Conservation (phyloP, 176 grass and related monocot species). For the Cymbopogon citratus region DNA sequence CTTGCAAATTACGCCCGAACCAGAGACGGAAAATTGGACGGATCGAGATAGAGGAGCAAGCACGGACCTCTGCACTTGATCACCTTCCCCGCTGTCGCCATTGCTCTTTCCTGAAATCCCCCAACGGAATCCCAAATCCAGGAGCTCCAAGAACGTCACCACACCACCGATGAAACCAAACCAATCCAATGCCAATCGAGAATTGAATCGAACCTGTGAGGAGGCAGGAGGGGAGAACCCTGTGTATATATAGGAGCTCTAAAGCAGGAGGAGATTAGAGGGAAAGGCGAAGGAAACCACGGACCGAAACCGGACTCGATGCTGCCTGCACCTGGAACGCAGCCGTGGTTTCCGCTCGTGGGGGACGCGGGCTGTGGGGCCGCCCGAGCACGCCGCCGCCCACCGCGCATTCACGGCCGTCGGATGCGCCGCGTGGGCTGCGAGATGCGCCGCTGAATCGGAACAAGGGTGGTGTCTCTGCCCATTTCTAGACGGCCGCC, state of each 20-base stretch:
- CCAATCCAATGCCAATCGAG: background rate
- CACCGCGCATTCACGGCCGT: background rate
- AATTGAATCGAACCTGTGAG: background rate
- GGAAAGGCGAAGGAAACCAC: too few species aligned
- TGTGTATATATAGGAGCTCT: conserved; percentile 31
- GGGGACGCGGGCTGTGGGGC: background rate
- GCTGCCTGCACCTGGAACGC: conserved; percentile 11
- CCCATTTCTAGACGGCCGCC: background rate
- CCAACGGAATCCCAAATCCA: background rate
- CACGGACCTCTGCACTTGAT: conserved; percentile 83
- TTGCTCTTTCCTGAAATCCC: background rate
- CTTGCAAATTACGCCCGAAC: background rate
- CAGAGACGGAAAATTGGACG: background rate
- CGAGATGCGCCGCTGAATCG: background rate
- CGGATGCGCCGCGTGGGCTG: background rate
- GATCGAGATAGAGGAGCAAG: background rate
- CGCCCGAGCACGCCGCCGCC: background rate
- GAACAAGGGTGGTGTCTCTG: background rate
- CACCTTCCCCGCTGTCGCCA: conserved; percentile 64
- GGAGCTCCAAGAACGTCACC: background rate
- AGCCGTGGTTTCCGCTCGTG: conserved; percentile 21
- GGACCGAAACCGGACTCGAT: conserved; percentile 14
- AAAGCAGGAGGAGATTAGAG: too few species aligned
- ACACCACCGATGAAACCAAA: background rate
- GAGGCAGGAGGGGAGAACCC: background rate